Percentiles rank a stretch among this genome's conserved stretches.
These are phyloP conservation scores for Colletotrichum phormii DNA, from an alignment of 2,329 filamentous ascomycete species.

Conservation along the genomic window DNA sequence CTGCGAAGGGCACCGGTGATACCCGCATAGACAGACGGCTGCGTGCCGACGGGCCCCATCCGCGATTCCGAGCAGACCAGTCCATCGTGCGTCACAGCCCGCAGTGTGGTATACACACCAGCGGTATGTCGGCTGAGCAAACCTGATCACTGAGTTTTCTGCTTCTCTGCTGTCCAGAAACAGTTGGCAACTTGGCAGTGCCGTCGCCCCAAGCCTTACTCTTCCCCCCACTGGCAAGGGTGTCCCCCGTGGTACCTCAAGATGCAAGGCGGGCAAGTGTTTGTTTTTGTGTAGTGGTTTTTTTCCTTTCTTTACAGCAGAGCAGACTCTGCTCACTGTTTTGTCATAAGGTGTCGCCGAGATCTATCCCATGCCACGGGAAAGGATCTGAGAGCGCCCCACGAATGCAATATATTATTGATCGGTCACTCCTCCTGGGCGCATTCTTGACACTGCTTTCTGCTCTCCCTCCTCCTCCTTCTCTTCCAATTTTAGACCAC, in stretches of 20 bases:
- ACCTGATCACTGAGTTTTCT: not conserved
- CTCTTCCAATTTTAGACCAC: not conserved
- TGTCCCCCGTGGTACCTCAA: not conserved
- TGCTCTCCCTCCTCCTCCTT: not conserved
- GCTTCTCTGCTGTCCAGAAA: not conserved
- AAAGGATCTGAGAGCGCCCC: slow-evolving; percentile 3
- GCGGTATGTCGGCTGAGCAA: not conserved
- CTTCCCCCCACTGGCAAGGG: slow-evolving; percentile 8
- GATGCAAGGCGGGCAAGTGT: slow-evolving; percentile 9
- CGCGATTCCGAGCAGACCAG: not conserved
- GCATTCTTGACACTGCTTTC: not conserved
- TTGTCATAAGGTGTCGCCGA: slow-evolving; percentile 1
- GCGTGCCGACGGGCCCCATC: not conserved
- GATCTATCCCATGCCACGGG: not conserved
- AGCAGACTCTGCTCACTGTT: not conserved
- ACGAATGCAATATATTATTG: slow-evolving; percentile 1
- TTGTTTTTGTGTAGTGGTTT: not conserved
- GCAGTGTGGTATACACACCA: not conserved
- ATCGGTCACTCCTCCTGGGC: not conserved
- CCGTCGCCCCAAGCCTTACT: not conserved
- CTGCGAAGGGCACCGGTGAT: not conserved
- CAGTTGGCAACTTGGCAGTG: not conserved
- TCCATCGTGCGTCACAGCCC: slow-evolving; percentile 11
- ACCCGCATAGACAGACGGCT: not conserved
- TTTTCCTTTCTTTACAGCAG: not conserved